Evolutionary conservation across 2,329 filamentous ascomycete genomes (phyloP).

Genomic region (Achaetomium macrosporum): DNA sequence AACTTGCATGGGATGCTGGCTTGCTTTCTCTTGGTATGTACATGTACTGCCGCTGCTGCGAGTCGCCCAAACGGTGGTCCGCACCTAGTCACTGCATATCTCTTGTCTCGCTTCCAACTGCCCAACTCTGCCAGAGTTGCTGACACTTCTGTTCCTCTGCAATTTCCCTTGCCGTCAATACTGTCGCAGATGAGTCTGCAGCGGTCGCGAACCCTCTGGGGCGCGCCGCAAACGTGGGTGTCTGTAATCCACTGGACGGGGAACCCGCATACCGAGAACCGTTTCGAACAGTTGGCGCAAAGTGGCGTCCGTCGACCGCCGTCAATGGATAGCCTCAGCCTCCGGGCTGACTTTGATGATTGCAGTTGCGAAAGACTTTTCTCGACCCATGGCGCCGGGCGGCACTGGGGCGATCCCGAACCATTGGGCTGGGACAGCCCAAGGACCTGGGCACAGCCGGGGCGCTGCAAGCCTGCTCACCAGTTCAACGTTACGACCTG

Average conservation of each 20-base stretch:
- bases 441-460: too few species aligned
- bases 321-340: background rate
- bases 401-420: slow-evolving; percentile 23
- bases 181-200: slow-evolving; percentile 1
- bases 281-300: background rate
- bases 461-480: slow-evolving; percentile 13
- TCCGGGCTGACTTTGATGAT: background rate
- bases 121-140: background rate
- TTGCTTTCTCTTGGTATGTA: background rate
- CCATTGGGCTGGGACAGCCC: slow-evolving; percentile 20
- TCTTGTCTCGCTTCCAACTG: background rate
- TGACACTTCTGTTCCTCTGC: background rate
- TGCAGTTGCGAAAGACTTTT: slow-evolving; percentile 1
- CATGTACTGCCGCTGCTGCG: too few species aligned
- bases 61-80: too few species aligned
- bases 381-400: slow-evolving; percentile 12
- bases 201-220: slow-evolving; percentile 1
- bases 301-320: background rate
- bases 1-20: background rate
- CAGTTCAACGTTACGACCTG: slow-evolving; percentile 13
- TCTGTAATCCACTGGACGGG: background rate
- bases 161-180: slow-evolving; percentile 14
- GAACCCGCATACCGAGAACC: background rate
- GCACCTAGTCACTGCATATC: too few species aligned
- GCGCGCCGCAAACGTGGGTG: background rate